Evolutionary conservation across 78 protist species (phyloP), one percentile per base, ranked within the genome.

Genomic region (Anaeramoeba flamelloides): DNA sequence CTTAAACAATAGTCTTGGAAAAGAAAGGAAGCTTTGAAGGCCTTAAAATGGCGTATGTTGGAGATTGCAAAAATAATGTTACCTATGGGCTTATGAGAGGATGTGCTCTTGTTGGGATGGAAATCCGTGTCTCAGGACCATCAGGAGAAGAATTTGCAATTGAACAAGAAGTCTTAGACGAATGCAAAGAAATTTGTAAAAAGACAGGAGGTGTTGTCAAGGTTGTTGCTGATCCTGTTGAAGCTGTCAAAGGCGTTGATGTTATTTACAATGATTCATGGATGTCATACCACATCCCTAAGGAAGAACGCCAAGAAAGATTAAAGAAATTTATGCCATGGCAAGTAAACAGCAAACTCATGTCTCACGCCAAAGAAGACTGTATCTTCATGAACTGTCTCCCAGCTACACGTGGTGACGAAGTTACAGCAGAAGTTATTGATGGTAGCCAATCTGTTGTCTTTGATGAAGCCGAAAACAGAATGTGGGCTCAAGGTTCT

Each of bases 331-430:
- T 89, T 78, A 53, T 2, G n/a, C 87, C 87, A n/a, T 87, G 37
- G 80, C 87, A 74, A 37, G 89, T 87, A 30, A 89, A 81, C 75
- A 1, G 30, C 17, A 89, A 83, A 34, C 39, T 87, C 40, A 41
- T 84, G 83, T 1, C 32, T n/a, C 80, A 41, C 26, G 88, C 92
- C 40, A 85, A 84, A 38, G 69, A 76, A 8, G 80, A 87, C 75
- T 76, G 41, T 1, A 85, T 85, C 80, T 89, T 89, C 88, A 87
- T 89, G 90, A 87, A 89, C 88, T 87, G 90, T 84, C 84, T 87
- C 33, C 92, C 92, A 0, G 92, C 92, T 32, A 80, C 64, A 65
- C 82, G 92, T 34, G 88, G 87, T 26, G 30, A 38, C 76, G 92
- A 89, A 75, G 86, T 82, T 41, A 86, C 92, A 12, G 89, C 90